Conservation (phyloP, 768 basidiomycete species). For the Krasilnikovozyma curviuscula region DNA sequence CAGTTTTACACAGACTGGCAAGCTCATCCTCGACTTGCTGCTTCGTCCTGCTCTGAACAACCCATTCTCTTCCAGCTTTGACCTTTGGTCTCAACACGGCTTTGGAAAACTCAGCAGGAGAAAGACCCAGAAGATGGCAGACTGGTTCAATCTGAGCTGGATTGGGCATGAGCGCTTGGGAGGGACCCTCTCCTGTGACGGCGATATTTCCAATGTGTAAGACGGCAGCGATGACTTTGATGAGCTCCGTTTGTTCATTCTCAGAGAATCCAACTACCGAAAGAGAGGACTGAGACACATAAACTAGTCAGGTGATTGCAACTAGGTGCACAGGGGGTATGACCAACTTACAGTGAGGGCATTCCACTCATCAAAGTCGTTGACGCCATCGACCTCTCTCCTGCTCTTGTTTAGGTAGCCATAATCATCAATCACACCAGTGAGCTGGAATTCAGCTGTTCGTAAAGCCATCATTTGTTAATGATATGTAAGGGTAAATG, state of each 20-base stretch:
- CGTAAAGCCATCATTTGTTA: constrained; percentile 14
- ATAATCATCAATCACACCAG: constrained; percentile 56
- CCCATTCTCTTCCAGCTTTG: constrained; percentile 91
- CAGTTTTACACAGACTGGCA: constrained; percentile 70
- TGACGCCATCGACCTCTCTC: constrained; percentile 81
- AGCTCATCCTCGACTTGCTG: constrained; percentile 89
- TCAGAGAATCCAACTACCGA: constrained; percentile 73
- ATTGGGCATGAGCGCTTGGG: constrained; percentile 41
- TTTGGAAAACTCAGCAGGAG: constrained; percentile 66
- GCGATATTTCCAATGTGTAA: constrained; percentile 88
- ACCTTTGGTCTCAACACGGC: constrained; percentile 76
- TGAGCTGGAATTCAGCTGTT: constrained; percentile 52
- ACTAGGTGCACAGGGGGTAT: not conserved
- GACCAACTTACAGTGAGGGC: constrained; percentile 40
- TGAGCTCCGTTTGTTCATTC: constrained; percentile 72
- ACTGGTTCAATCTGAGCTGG: constrained; percentile 39
- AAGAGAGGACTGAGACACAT: constrained; percentile 65
- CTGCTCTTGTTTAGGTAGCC: constrained; percentile 80
- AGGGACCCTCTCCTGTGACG: constrained; percentile 56
- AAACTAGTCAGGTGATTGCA: too few species aligned
- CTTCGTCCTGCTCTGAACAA: constrained; percentile 72
- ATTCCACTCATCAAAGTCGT: constrained; percentile 77
- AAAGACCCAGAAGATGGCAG: constrained; percentile 78
- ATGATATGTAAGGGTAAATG: not conserved
- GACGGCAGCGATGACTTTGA: constrained; percentile 81